Conservation (phyloP, 1,284 basidiomycete species). For the Ceratobasidium sp. region DNA sequence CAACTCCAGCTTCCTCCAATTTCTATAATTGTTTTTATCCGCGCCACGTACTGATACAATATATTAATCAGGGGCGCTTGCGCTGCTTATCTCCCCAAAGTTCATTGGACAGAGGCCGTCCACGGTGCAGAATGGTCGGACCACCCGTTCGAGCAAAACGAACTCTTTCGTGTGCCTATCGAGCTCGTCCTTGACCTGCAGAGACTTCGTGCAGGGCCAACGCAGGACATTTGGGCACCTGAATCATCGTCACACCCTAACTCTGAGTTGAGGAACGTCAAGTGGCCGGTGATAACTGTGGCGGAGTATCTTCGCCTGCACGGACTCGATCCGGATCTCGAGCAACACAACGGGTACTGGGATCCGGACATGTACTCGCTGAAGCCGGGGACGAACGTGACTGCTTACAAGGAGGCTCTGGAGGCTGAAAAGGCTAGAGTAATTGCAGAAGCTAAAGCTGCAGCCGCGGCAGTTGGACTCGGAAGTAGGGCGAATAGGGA, state of each 20-base stretch:
- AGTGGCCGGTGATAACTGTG: constrained; percentile 41
- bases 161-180: constrained; percentile 21
- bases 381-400: neutral
- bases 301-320: constrained; percentile 46
- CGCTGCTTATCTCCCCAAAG: constrained; percentile 13
- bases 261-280: neutral
- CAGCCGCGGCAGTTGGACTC: neutral
- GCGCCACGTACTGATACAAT: too few relatives aligned
- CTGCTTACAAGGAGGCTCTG: neutral
- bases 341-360: constrained; percentile 35
- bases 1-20: neutral
- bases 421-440: constrained; percentile 1
- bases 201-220: constrained; percentile 41
- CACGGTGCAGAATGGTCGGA: constrained; percentile 21
- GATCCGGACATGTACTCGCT: constrained; percentile 11
- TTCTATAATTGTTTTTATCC: too few relatives aligned
- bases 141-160: constrained; percentile 10
- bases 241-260: neutral
- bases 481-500: neutral
- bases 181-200: constrained; percentile 47
- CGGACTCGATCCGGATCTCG: constrained; percentile 34
- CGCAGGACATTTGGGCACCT: constrained; percentile 43
- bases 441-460: too few relatives aligned
- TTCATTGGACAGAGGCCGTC: constrained; percentile 16
- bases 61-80: constrained; percentile 6